These are phyloP conservation scores for Jacaranda mimosifolia DNA, from an alignment of 257 asterid genomes.

Conservation along the genomic window DNA sequence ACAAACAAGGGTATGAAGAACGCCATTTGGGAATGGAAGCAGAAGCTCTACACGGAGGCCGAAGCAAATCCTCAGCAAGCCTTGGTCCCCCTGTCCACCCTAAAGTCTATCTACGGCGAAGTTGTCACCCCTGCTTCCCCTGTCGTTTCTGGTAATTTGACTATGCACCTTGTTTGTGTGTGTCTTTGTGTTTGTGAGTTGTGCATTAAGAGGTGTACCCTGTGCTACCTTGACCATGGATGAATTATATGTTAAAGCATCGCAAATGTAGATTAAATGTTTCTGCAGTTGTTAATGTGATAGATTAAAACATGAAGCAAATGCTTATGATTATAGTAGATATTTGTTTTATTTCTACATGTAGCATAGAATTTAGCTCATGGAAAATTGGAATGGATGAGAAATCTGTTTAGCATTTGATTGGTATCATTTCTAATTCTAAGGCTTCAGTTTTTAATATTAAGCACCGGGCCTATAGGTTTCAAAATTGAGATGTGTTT, in stretches of 20 bases:
- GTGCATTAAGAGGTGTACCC: slow-evolving; percentile 27
- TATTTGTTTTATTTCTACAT: neutral
- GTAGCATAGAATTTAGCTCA: slow-evolving; percentile 7
- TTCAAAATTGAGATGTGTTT: neutral
- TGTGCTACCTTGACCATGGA: neutral
- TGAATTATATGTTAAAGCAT: neutral
- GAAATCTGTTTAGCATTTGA: neutral
- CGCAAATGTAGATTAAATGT: neutral
- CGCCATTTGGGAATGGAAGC: slow-evolving; percentile 88
- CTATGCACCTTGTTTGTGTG: neutral
- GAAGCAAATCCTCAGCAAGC: slow-evolving; percentile 51
- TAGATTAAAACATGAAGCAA: neutral
- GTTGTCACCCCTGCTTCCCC: slow-evolving; percentile 41
- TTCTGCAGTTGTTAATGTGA: neutral
- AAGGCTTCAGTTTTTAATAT: neutral
- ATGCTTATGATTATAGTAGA: neutral
- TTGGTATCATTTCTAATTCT: neutral
- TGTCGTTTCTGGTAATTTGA: slow-evolving; percentile 50
- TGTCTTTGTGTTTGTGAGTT: slow-evolving; percentile 5
- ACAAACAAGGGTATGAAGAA: slow-evolving; percentile 67
- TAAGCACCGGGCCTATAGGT: neutral
- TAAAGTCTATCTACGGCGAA: slow-evolving; percentile 85
- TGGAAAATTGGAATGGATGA: neutral
- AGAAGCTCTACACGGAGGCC: slow-evolving; percentile 76
- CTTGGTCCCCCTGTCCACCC: slow-evolving; percentile 70